Evolutionary conservation across 139 green algal species (phyloP), one percentile per base, ranked within the genome.

Genomic region (Chlorella ohadii): DNA sequence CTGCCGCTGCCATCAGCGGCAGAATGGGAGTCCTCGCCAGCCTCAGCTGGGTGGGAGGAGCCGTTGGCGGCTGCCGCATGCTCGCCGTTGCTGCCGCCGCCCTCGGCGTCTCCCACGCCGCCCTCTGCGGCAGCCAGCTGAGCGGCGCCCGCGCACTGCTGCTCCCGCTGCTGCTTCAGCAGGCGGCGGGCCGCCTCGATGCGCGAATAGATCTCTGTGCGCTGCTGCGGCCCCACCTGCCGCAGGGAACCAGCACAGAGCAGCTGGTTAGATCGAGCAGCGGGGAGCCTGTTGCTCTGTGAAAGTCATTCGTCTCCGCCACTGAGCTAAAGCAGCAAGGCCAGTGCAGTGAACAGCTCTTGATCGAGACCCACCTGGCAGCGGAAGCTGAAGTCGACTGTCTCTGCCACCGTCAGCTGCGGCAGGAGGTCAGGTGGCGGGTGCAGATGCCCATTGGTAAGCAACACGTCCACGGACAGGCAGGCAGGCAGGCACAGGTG

Each of bases 351-450:
- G n/a, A n/a, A n/a, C n/a, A n/a, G n/a, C n/a, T n/a, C n/a, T n/a
- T n/a, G n/a, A n/a, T 55, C 44, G 11, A 6, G 7, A 6, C 44
- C 11, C 51, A 59, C 51, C 51, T 23, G 86, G 64, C 87, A 92
- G 13, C 61, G 64, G 36, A 59, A 51, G 34, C 87, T 88, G 91
- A 98, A 97, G 70, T 93, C 77, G 16, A 96, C 67, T 6, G 95
- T 96, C 85, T 98, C 93, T 25, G 86, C 64, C 12, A 96, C 92
- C 19, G 86, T 96, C 31, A 95, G 85, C 31, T 73, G 66, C 31
- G 66, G 66, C 66, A 73, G 17, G 36, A 1, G 4, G 34, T 11
- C 59, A 68, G 66, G 33, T 27, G 66, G 66, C 2, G 31, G 59
- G 1, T 6, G 44, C 44, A 51, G 44, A 51, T 51, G 44, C 44